Base-by-base conservation (phyloP, 1,139 yeast species). In the Debaryomyces coudertii region DNA sequence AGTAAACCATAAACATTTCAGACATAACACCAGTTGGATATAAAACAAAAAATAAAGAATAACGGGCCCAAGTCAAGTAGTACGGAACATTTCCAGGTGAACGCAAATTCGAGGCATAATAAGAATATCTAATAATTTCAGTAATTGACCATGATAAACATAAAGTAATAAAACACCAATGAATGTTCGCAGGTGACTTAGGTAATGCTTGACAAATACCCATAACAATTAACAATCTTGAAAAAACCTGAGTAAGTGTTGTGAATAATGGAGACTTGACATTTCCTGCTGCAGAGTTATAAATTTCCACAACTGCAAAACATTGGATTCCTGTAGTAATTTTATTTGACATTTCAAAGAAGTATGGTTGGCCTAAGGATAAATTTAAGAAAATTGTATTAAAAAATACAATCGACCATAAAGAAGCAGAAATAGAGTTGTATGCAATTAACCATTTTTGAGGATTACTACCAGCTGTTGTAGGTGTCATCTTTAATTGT, bases 11-110 rank as follows among this genome's bases (percentile, higher is more conserved):
- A 43, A 75, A 60, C 53, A 89, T 76, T 63, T 93, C 99, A 50
- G 95, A 83, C 4, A 87, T 81, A 14, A 93, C 97, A 5, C 99
- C 99, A 29, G 88, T 68, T 20, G 99, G 99, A 61, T 93, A 93
- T 56, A 93, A 75, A 2, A 90, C 80, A 57, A 80, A 80, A 66
- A 93, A 93, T 24, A 92, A 74, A 51, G 88, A 86, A 73, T 92
- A 93, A 61, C 99, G 80, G 55, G 90, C 70, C 79, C 86, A 81
- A 23, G 84, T 79, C 53, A 93, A 73, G 62, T 77, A 63, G 41
- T 66, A 62, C 7, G 95, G 90, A 14, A 90, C 87, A 1, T 74
- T 65, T 1, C 80, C 82, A 4, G 76, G 73, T 22, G 73, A 75
- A 49, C 68, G 67, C 51, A 89, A 73, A 59, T 85, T 85, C 51